These are phyloP conservation scores for Colletotrichum sansevieriae DNA, from an alignment of 2,329 filamentous ascomycete species.

Conservation along the genomic window DNA sequence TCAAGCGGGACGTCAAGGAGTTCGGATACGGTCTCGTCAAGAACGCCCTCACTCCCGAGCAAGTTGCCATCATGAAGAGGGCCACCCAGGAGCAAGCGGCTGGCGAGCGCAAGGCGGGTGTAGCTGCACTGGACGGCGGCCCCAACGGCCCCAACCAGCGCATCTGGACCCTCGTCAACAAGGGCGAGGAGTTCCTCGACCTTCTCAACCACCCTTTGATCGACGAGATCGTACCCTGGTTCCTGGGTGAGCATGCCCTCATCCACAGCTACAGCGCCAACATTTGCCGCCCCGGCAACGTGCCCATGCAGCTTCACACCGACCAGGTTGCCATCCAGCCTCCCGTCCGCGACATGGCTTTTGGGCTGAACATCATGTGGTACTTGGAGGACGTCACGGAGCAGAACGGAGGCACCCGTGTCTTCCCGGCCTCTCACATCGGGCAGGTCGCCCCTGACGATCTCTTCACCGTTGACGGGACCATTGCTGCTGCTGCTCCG, in stretches of 20 bases:
- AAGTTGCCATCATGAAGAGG: slow-evolving; percentile 23
- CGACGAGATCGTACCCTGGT: slow-evolving; percentile 29
- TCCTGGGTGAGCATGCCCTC: slow-evolving; percentile 21
- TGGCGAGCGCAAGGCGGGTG: slow-evolving; percentile 19
- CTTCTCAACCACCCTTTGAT: slow-evolving; percentile 31
- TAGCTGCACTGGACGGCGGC: neutral
- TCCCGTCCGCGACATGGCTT: slow-evolving; percentile 17
- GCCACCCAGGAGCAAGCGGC: slow-evolving; percentile 21
- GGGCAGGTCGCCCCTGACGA: slow-evolving; percentile 9
- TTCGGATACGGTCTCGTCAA: slow-evolving; percentile 35
- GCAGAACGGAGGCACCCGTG: slow-evolving; percentile 14
- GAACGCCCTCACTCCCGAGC: slow-evolving; percentile 14
- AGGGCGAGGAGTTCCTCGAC: slow-evolving; percentile 25
- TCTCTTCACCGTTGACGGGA: slow-evolving; percentile 23
- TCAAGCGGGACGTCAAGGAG: slow-evolving; percentile 25
- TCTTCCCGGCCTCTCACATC: slow-evolving; percentile 13
- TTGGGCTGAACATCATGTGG: slow-evolving; percentile 29
- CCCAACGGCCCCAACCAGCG: slow-evolving; percentile 21
- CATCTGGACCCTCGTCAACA: slow-evolving; percentile 30
- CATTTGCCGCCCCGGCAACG: slow-evolving; percentile 21
- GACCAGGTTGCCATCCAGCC: slow-evolving; percentile 33
- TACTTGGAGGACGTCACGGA: slow-evolving; percentile 21
- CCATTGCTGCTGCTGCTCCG: slow-evolving; percentile 6
- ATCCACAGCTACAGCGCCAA: slow-evolving; percentile 34
- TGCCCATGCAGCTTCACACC: slow-evolving; percentile 26